Conservation (phyloP, 352 stramenopile species). For the Pythium plurisporium region DNA sequence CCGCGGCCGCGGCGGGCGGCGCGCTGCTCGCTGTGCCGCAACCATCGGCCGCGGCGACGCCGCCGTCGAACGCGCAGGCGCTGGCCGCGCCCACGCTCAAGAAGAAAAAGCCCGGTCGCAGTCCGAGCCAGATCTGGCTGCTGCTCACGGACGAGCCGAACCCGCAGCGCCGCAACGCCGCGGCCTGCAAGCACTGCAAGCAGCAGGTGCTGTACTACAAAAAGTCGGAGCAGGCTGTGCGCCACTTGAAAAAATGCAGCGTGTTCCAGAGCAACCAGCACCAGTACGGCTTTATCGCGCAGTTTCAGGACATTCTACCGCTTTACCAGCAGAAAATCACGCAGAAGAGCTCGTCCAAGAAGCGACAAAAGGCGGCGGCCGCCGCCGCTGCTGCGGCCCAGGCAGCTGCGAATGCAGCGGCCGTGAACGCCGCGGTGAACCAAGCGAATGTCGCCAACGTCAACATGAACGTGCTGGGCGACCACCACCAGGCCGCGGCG, state of each 20-base stretch:
- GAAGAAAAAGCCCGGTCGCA: constrained; percentile 55
- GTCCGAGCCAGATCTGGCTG: constrained; percentile 60
- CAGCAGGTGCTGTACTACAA: constrained; percentile 85
- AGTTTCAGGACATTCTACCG: constrained; percentile 77
- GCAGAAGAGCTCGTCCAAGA: constrained; percentile 58
- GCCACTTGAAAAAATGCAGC: constrained; percentile 75
- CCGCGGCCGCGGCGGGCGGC: background rate
- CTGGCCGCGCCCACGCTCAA: constrained; percentile 26
- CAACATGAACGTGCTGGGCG: constrained; percentile 20
- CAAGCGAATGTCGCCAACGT: constrained; percentile 1
- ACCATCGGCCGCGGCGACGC: too few species aligned
- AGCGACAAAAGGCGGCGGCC: constrained; percentile 39
- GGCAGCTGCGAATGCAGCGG: constrained; percentile 16
- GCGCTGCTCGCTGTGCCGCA: background rate
- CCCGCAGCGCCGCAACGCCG: constrained; percentile 69
- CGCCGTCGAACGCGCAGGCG: background rate
- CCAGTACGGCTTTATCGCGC: constrained; percentile 72
- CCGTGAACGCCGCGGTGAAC: constrained; percentile 16
- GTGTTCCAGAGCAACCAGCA: constrained; percentile 80
- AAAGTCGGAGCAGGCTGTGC: constrained; percentile 81
- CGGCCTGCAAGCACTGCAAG: constrained; percentile 83
- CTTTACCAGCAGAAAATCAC: constrained; percentile 83
- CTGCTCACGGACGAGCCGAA: constrained; percentile 78
- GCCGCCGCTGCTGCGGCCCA: constrained; percentile 7
- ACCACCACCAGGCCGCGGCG: constrained; percentile 14